A percentile compares a stretch with the other conserved stretches of the same genome.
phyloP scores from a whole-genome alignment of 1,284 basidiomycete genomes.

The Rugosomyces carneus region DNA sequence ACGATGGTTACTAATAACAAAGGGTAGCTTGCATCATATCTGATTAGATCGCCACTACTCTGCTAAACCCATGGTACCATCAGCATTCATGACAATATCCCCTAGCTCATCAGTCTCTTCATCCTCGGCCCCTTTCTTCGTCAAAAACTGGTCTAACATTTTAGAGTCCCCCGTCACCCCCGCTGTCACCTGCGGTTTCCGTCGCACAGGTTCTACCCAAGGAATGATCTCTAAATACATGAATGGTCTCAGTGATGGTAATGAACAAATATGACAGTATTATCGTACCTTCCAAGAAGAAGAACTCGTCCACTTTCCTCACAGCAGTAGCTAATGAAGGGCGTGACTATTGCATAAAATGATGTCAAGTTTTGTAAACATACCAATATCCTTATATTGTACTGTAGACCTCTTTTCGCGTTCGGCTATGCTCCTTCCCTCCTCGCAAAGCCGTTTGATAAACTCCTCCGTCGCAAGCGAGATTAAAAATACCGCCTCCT shows the following conservation, averaged over 20 bases:
- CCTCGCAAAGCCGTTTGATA: slow-evolving; percentile 57
- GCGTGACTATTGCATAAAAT: not conserved
- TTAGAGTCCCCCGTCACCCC: slow-evolving; percentile 26
- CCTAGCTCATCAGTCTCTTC: slow-evolving; percentile 15
- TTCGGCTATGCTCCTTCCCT: slow-evolving; percentile 53
- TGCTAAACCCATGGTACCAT: slow-evolving; percentile 33
- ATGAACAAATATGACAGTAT: not conserved
- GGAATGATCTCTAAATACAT: slow-evolving; percentile 45
- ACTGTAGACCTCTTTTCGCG: slow-evolving; percentile 61
- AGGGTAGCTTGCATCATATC: not conserved
- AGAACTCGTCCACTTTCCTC: slow-evolving; percentile 62
- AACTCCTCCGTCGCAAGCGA: slow-evolving; percentile 77
- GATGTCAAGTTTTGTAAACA: slow-evolving; percentile 13
- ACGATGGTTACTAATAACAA: not conserved
- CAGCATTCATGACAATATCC: slow-evolving; percentile 33
- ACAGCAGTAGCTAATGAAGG: slow-evolving; percentile 47
- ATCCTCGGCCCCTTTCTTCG: slow-evolving; percentile 19
- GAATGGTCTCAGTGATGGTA: not conserved
- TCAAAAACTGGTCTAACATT: slow-evolving; percentile 41
- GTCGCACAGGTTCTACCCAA: slow-evolving; percentile 37
- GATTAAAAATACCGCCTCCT: slow-evolving; percentile 67
- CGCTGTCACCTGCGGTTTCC: slow-evolving; percentile 32
- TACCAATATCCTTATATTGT: slow-evolving; percentile 67
- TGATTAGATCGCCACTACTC: slow-evolving; percentile 2
- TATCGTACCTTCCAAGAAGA: slow-evolving; percentile 58